Conservation (phyloP, 2,329 filamentous ascomycete species). For the Diaporthe vaccinii region DNA sequence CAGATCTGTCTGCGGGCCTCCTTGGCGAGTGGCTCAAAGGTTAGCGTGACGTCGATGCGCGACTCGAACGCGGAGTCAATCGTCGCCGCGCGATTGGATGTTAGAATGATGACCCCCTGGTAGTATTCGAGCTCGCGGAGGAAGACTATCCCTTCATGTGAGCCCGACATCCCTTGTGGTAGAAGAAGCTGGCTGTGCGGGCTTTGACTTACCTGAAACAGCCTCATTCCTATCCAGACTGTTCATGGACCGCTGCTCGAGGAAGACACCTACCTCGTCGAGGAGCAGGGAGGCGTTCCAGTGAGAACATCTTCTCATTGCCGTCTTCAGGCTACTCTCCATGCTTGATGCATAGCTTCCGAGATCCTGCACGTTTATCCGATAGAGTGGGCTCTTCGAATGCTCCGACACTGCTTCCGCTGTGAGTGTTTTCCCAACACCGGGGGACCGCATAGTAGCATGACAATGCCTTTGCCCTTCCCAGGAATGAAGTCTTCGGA, state of each 20-base stretch:
- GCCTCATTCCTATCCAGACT: background rate
- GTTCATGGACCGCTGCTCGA: background rate
- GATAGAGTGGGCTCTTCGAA: background rate
- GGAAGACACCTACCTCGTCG: too few species aligned
- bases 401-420: background rate
- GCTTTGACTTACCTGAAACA: background rate
- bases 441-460: background rate
- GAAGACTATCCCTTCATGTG: conserved; percentile 43
- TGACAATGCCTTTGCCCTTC: background rate
- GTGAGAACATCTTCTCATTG: background rate
- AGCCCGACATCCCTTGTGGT: background rate
- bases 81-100: conserved; percentile 51
- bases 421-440: background rate
- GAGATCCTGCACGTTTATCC: background rate
- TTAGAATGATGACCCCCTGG: conserved; percentile 54
- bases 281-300: background rate
- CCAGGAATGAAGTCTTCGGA: background rate
- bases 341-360: background rate
- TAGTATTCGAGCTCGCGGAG: conserved; percentile 52
- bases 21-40: conserved; percentile 48
- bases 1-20: conserved; percentile 51
- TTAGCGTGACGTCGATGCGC: conserved; percentile 50
- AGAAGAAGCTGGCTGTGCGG: background rate
- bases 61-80: conserved; percentile 55
- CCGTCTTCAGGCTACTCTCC: background rate